Evolutionary conservation across 345 rosid genomes (phyloP), one percentile per base, ranked within the genome.

Genomic region (Salix caprea): DNA sequence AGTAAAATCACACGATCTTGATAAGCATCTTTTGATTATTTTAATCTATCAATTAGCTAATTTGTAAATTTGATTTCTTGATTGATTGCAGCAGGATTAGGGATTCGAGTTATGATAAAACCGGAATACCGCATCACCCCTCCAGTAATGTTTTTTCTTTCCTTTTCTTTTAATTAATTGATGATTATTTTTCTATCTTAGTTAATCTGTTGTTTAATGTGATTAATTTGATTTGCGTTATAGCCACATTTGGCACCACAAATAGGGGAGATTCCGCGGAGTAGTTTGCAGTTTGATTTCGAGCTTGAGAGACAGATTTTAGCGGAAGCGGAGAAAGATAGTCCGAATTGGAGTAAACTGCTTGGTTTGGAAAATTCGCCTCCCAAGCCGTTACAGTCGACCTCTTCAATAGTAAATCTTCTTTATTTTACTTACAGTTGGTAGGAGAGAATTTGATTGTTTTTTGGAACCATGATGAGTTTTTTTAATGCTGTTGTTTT

Each of bases 101-200:
- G 99, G 24, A 86, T 95, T 75, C 88, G 85, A 73, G 90, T 95
- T 83, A 79, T 82, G 67, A 30, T 90, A 66, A 95, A 93, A 78
- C 94, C 96, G 9, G 97, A 93, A 74, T 93, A 86, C 82, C 87
- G 98, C 46, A 90, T 95, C 58, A 84, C 95, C 70, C 96, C 92
- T 21, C 98, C 93, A 77, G 99, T 93, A 85, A 40, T 40, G 44
- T 10, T 40, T 40, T 40, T 80, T 86, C 50, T 81, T 24, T 16
- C 14, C 13, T 15, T 1, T 61, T 50, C 32, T 21, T 61, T 73
- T 70, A 13, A 70, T 36, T 69, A 8, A 26, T 73, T n/a, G 4
- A 18, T 74, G 4, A n/a, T 58, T 60, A 23, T 9, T 16, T 32
- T 67, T 24, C 10, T 13, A 23, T 60, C 15, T 58, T 14, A 9